Conservation (phyloP, 768 basidiomycete species). For the Hydnomerulius pinastri region DNA sequence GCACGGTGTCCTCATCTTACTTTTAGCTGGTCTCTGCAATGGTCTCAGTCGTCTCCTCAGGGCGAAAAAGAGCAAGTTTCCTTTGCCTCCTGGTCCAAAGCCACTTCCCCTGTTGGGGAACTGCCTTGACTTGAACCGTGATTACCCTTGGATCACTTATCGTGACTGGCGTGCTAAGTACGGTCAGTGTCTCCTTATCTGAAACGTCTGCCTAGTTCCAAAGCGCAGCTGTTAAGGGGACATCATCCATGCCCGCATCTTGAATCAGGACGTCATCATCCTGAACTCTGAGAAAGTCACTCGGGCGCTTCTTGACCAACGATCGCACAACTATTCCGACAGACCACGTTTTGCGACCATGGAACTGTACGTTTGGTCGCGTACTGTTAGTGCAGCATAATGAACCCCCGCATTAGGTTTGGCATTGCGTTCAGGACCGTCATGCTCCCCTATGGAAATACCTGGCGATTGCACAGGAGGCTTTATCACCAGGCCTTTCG, state of each 20-base stretch:
- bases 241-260: slow-evolving; percentile 40
- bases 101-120: slow-evolving; percentile 50
- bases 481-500: slow-evolving; percentile 24
- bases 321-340: slow-evolving; percentile 44
- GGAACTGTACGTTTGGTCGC: slow-evolving; percentile 30
- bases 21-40: neutral
- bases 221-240: slow-evolving; percentile 33
- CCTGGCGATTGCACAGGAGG: slow-evolving; percentile 37
- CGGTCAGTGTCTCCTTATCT: slow-evolving; percentile 11
- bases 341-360: slow-evolving; percentile 38
- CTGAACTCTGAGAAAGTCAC: slow-evolving; percentile 41
- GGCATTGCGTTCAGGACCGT: slow-evolving; percentile 41
- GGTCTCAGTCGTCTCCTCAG: neutral
- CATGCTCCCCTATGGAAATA: slow-evolving; percentile 34
- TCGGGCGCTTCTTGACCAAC: slow-evolving; percentile 44
- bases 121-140: slow-evolving; percentile 40
- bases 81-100: slow-evolving; percentile 52
- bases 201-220: neutral
- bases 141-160: slow-evolving; percentile 31
- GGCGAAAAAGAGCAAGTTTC: slow-evolving; percentile 16
- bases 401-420: slow-evolving; percentile 36
- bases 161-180: slow-evolving; percentile 25
- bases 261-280: slow-evolving; percentile 45
- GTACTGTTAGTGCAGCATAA: neutral
- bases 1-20: neutral